phyloP scores from a whole-genome alignment of 2,329 filamentous ascomycete species.

The Curvularia hawaiiensis region DNA sequence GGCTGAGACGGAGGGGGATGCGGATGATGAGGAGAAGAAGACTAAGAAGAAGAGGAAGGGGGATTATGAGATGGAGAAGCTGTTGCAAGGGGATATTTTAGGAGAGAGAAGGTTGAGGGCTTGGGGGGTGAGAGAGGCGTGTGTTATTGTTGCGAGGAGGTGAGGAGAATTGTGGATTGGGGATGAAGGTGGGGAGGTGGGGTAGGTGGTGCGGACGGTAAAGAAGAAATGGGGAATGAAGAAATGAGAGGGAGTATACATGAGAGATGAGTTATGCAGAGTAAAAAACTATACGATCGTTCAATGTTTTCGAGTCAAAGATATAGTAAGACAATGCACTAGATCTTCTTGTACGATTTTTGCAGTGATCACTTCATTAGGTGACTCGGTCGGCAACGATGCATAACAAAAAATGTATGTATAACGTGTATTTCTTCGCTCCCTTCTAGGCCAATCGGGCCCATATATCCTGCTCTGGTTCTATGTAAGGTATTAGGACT shows the following conservation, averaged over 20 bases:
- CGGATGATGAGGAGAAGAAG: conserved; percentile 4
- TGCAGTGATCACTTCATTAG: not conserved
- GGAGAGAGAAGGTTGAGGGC: conserved; percentile 48
- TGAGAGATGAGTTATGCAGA: not conserved
- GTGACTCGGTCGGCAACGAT: not conserved
- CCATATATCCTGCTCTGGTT: not conserved
- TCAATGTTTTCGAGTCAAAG: not conserved
- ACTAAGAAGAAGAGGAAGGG: conserved; percentile 24
- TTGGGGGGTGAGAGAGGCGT: conserved; percentile 54
- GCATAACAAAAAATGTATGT: not conserved
- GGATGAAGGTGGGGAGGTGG: not conserved
- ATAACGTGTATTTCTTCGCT: not conserved
- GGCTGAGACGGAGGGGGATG: conserved; percentile 9
- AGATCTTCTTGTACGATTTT: not conserved
- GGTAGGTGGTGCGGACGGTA: not conserved
- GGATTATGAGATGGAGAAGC: conserved; percentile 32
- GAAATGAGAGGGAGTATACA: not conserved
- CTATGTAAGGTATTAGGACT: not conserved
- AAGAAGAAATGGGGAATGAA: not conserved
- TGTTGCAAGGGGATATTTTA: conserved; percentile 37
- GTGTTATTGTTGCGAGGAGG: conserved; percentile 49
- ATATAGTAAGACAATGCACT: not conserved
- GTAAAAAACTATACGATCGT: not conserved
- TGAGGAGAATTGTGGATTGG: not conserved
- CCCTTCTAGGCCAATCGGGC: not conserved